Base-by-base conservation (phyloP, 768 basidiomycete genomes). In the Atractiella rhizophila region DNA sequence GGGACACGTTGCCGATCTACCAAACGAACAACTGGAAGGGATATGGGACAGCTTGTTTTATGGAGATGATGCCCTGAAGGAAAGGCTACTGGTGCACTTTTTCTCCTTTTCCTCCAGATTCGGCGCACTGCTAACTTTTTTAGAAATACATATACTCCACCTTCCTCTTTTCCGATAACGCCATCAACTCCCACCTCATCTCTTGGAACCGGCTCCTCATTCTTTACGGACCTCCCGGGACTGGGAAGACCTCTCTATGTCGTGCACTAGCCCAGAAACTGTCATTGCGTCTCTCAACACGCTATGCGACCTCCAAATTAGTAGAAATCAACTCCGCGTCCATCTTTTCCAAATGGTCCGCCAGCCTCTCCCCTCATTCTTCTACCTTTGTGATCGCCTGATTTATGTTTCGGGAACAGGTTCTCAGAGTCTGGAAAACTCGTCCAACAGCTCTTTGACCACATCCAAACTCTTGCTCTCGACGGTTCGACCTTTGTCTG, bases 381-480 rank as follows among this genome's bases (percentile, higher is more conserved):
- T n/a, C n/a, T n/a, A n/a, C n/a, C n/a, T n/a, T n/a, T n/a, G n/a
- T n/a, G n/a, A n/a, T n/a, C n/a, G n/a, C n/a, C n/a, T n/a, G n/a
- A n/a, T n/a, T n/a, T n/a, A 35, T 9, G 19, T 19, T 19, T 35
- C 16, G 8, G 8, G 18, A 8, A 8, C 18, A 35, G 12, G 46
- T 98, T 96, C 61, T 94, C 86, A 0, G 91, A 98, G 56, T 91
- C 85, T 0, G 91, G 91, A 13, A 98, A 98, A 58, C 71, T 98
- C 23, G 91, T 98, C 2, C 88, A 96, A 54, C 70, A 77, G 35
- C 64, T 98, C 15, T 98, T 96, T 56, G 69, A 66, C 28, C 77
- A 68, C 44, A 82, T 98, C 42, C 78, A 68, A 28, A 85, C 91
- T 48, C 67, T 96, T 60, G 75, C 79, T 0, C 85, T 91, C 37